Conservation (phyloP, 345 rosid species). For the Eucalyptus camaldulensis region DNA sequence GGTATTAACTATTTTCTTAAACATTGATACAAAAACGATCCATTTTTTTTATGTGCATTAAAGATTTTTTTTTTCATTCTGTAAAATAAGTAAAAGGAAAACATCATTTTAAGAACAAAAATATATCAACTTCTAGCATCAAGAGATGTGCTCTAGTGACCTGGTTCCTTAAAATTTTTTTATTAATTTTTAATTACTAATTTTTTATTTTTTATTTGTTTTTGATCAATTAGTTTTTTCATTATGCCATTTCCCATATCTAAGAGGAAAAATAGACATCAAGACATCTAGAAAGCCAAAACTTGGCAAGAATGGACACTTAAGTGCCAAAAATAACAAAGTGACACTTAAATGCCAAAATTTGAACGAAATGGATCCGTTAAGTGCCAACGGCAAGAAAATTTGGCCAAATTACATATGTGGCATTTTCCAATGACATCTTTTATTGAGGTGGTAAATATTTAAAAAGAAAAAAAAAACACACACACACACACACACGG, state of each 20-base stretch:
- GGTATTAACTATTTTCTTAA: too few relatives aligned
- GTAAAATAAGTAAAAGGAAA: background rate
- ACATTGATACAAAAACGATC: background rate
- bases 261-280: background rate
- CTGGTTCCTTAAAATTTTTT: background rate
- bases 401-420: accelerated
- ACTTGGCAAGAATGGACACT: accelerated
- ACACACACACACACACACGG: too few relatives aligned
- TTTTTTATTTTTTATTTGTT: too few relatives aligned
- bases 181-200: background rate
- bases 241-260: background rate
- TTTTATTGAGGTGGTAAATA: too few relatives aligned
- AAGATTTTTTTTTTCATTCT: background rate
- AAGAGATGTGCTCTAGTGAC: background rate
- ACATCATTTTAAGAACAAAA: background rate
- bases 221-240: background rate
- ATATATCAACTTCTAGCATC: background rate
- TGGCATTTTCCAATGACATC: too few relatives aligned
- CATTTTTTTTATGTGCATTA: background rate
- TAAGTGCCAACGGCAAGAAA: accelerated
- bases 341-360: too few relatives aligned
- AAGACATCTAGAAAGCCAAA: accelerated
- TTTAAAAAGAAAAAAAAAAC: too few relatives aligned
- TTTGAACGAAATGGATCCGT: accelerated
- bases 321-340: too few relatives aligned